Conservation (phyloP, 495 filamentous ascomycete species). For the Penicillium tannophilum region DNA sequence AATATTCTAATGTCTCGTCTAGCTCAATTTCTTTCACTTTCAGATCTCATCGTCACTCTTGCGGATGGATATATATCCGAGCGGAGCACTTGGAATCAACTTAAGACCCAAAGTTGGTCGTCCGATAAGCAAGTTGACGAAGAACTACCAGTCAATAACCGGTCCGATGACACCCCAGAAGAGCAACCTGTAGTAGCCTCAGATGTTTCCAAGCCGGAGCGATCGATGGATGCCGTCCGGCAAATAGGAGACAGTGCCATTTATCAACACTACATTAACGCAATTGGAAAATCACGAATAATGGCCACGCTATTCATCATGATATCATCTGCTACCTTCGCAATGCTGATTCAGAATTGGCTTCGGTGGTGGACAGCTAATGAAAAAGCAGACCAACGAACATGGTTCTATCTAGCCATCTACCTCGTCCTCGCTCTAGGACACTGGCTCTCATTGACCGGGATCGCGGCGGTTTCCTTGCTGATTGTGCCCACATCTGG, state of each 20-base stretch:
- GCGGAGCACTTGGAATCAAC: neutral
- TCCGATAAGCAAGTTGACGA: neutral
- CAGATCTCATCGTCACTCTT: neutral
- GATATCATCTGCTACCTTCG: neutral
- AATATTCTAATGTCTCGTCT: neutral
- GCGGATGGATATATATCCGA: neutral
- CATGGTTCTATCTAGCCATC: neutral
- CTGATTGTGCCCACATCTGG: constrained; percentile 3
- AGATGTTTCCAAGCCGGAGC: neutral
- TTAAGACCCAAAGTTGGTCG: neutral
- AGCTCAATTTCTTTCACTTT: neutral
- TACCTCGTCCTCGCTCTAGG: neutral
- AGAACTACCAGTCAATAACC: neutral
- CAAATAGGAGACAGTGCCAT: neutral
- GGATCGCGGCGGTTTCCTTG: neutral
- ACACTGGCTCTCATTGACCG: constrained; percentile 4
- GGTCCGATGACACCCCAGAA: neutral
- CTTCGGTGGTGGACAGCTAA: constrained; percentile 5
- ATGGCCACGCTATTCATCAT: neutral
- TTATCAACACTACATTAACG: neutral
- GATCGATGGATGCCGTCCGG: neutral
- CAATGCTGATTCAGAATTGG: constrained; percentile 6
- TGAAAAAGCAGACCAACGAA: neutral
- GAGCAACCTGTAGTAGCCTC: neutral
- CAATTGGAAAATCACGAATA: neutral